Conservation (phyloP, 129 eudicot genomes). For the Flaveria bidentis region DNA sequence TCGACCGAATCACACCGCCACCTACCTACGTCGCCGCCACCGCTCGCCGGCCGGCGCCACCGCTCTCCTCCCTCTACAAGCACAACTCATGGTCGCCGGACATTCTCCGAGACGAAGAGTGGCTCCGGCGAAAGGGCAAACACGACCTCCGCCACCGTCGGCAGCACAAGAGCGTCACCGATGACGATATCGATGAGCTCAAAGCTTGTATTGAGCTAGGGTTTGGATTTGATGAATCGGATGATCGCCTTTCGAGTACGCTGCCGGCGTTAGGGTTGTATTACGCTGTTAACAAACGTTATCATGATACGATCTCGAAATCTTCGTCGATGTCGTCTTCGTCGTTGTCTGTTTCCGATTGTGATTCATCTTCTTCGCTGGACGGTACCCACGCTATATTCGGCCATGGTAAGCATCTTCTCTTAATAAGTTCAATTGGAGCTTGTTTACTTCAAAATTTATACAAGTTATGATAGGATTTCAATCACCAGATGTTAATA, state of each 20-base stretch:
- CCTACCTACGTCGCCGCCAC: constrained; percentile 31
- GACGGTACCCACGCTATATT: constrained; percentile 49
- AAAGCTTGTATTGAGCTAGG: constrained; percentile 86
- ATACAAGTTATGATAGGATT: too few relatives aligned
- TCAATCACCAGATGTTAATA: too few relatives aligned
- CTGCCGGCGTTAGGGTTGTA: constrained; percentile 79
- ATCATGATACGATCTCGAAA: constrained; percentile 44
- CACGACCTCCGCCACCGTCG: constrained; percentile 39
- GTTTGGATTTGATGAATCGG: constrained; percentile 58
- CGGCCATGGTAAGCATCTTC: constrained; percentile 41
- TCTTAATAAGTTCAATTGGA: not conserved
- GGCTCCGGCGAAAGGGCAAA: constrained; percentile 57
- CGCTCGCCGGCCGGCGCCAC: constrained; percentile 25
- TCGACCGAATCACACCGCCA: constrained; percentile 25
- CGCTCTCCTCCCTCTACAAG: constrained; percentile 45
- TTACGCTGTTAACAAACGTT: constrained; percentile 67
- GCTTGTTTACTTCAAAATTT: too few relatives aligned
- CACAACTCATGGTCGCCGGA: constrained; percentile 90
- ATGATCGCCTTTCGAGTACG: constrained; percentile 53
- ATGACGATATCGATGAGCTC: constrained; percentile 79
- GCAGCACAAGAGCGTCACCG: constrained; percentile 68
- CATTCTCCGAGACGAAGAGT: constrained; percentile 71
- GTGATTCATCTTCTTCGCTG: constrained; percentile 45
- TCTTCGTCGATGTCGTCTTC: constrained; percentile 35
- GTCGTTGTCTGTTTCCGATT: constrained; percentile 34